Base-by-base conservation (phyloP, 208 protist species). In the Crithidia acanthocephali region DNA sequence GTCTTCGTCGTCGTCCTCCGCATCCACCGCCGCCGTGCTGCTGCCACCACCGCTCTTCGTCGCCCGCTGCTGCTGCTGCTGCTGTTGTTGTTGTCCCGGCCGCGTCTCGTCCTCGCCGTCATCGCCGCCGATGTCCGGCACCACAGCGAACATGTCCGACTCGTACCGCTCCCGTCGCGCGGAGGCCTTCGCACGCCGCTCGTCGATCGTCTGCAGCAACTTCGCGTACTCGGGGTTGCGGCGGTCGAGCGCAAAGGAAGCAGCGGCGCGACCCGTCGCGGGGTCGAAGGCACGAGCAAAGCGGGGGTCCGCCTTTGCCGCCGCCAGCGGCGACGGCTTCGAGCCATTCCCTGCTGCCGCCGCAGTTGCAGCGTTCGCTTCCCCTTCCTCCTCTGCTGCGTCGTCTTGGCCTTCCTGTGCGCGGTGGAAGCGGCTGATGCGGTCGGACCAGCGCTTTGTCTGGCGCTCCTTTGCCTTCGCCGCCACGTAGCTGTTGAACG, bases 391-490 rank as follows among this genome's bases (percentile, higher is more conserved):
- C 48, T 45, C 52, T 44, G 42, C 13, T 58, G 68, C 48, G 2
- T 66, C 74, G 4, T 56, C 73, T n/a, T 76, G 71, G 7, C 52
- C 79, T 16, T 52, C 57, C 4, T 57, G 53, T 15, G 47, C 28
- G 22, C 88, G 89, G 62, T 91, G 91, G 74, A 95, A 94, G 67
- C 85, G 80, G 65, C 89, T 94, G 61, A 96, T 97, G 53, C 91
- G 90, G 47, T 97, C 82, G 16, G 68, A 81, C 86, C 86, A 95
- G 20, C 83, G 79, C 64, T 86, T 74, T 13, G 90, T 62, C 51
- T 80, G 83, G 48, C 80, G 83, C 70, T 84, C 78, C 79, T 83
- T 84, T 16, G 80, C 70, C 65, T 82, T 84, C 44, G 85, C 89
- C 32, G 79, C 74, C 25, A 91, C 52, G 67, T 93, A 92, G 13